Evolutionary conservation across 345 rosid species (phyloP).

Genomic region (Euclidium syriacum): DNA sequence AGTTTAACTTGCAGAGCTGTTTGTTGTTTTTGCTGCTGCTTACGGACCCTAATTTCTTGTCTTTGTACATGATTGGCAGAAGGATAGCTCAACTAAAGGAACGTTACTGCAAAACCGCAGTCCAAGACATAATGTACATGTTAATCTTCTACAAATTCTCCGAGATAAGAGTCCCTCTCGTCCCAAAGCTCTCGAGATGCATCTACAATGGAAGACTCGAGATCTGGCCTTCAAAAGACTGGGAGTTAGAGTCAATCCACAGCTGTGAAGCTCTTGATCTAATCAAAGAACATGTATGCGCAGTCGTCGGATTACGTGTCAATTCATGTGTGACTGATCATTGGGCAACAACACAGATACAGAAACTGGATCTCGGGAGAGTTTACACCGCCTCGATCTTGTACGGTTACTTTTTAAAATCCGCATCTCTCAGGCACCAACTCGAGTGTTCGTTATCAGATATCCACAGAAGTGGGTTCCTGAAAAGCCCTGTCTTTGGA

Average conservation of each 20-base stretch:
- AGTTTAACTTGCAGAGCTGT: neutral
- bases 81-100: conserved; percentile 78
- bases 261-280: conserved; percentile 60
- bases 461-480: conserved; percentile 26
- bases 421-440: conserved; percentile 63
- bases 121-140: conserved; percentile 90
- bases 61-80: conserved; percentile 36
- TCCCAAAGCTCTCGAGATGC: conserved; percentile 85
- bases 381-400: conserved; percentile 62
- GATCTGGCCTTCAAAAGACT: conserved; percentile 85
- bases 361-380: conserved; percentile 40
- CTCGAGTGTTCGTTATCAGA: conserved; percentile 49
- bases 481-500: conserved; percentile 49
- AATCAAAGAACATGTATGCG: conserved; percentile 65
- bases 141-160: conserved; percentile 73
- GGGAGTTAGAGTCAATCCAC: conserved; percentile 87
- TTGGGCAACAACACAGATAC: conserved; percentile 80
- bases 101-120: conserved; percentile 54
- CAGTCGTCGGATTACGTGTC: conserved; percentile 66
- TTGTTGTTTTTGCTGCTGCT: neutral
- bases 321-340: conserved; percentile 74
- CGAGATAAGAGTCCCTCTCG: conserved; percentile 72
- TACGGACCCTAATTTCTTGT: neutral
- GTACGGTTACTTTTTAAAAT: conserved; percentile 85
- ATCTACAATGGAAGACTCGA: conserved; percentile 78